Conservation (phyloP, 257 asterid species). For the Solanum raphanifolium region DNA sequence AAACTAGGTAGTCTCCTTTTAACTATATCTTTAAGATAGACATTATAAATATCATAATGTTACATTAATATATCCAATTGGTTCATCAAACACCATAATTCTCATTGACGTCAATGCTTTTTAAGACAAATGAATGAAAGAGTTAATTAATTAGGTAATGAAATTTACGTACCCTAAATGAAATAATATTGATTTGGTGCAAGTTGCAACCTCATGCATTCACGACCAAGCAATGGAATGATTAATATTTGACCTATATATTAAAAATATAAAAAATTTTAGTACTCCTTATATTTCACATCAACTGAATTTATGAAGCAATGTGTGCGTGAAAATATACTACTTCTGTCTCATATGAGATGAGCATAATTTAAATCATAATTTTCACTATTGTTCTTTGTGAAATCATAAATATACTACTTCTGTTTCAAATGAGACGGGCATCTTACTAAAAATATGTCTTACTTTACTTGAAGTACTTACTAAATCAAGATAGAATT, state of each 20-base stretch:
- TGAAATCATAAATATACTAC: too few species aligned
- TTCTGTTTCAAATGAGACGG: not conserved
- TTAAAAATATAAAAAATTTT: not conserved
- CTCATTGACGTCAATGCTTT: not conserved
- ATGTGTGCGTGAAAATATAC: too few species aligned
- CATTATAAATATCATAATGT: not conserved
- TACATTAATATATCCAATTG: not conserved
- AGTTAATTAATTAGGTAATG: not conserved
- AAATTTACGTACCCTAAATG: not conserved
- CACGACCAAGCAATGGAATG: not conserved
- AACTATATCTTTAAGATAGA: not conserved
- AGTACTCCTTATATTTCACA: not conserved
- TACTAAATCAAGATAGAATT: too few species aligned
- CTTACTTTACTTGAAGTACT: not conserved
- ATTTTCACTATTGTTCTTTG: too few species aligned
- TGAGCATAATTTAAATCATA: too few species aligned
- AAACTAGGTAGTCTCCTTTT: not conserved
- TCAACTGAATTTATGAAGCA: not conserved
- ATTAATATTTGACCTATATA: not conserved
- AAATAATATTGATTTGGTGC: not conserved
- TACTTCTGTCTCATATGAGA: too few species aligned
- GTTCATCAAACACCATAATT: not conserved
- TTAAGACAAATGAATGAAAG: not conserved
- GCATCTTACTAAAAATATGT: not conserved
- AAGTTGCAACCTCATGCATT: not conserved